A percentile compares a stretch with the other conserved stretches of the same genome.
Evolutionary conservation across 2,329 filamentous ascomycete species (phyloP).

Genomic region (Fusarium sulawesiense): DNA sequence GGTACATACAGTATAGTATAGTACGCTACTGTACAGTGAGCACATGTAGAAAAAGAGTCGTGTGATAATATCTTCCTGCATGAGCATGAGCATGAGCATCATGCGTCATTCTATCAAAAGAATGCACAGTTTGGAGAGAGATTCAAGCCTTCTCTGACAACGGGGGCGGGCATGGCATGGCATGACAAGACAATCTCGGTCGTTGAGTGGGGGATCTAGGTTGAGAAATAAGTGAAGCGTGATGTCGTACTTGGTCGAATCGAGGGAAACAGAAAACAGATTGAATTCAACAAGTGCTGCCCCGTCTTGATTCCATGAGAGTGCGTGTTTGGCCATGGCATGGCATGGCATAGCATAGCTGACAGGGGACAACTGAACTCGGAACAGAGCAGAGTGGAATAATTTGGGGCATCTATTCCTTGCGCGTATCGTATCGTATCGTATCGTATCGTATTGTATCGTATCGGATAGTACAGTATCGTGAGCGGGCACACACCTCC

Average conservation of each 20-base stretch:
- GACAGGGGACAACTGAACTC: not conserved
- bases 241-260: slow-evolving; percentile 16
- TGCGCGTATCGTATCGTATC: not conserved
- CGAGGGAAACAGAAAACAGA: not conserved
- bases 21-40: slow-evolving; percentile 12
- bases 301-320: slow-evolving; percentile 4
- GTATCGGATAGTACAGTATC: not conserved
- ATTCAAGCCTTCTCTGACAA: not conserved
- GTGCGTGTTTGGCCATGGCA: not conserved
- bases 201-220: slow-evolving; percentile 10
- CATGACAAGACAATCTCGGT: slow-evolving; percentile 1
- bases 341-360: not conserved
- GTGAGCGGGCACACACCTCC: slow-evolving; percentile 21
- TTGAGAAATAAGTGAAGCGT: slow-evolving; percentile 28
- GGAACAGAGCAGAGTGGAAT: not conserved
- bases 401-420: slow-evolving; percentile 7
- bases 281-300: not conserved
- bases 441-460: not conserved
- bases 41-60: slow-evolving; percentile 14
- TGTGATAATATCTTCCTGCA: slow-evolving; percentile 26
- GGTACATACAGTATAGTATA: slow-evolving; percentile 19
- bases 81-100: slow-evolving; percentile 8
- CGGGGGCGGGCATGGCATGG: slow-evolving; percentile 2
- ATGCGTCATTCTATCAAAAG: slow-evolving; percentile 12
- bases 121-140: not conserved